A percentile compares a stretch with the other conserved stretches of the same genome.
phyloP scores from a whole-genome alignment of 768 basidiomycete species.

The Pulveroboletus sp. region DNA sequence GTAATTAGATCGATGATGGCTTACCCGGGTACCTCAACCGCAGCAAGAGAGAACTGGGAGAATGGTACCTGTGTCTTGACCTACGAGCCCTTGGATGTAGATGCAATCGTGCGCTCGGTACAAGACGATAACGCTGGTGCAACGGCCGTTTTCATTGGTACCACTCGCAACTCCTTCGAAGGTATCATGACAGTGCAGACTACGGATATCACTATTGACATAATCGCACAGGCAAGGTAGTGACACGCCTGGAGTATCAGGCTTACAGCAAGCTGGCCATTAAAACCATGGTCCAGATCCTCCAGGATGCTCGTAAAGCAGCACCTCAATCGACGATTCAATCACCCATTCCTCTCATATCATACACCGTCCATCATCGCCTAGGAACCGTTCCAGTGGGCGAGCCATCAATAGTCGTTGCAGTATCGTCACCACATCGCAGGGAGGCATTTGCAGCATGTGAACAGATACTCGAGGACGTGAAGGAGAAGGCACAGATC shows the following conservation, averaged over 20 bases:
- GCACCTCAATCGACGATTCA: slow-evolving; percentile 43
- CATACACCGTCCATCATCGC: slow-evolving; percentile 67
- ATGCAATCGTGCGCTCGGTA: slow-evolving; percentile 57
- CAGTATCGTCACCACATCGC: slow-evolving; percentile 79
- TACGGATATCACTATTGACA: slow-evolving; percentile 6
- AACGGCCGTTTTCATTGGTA: slow-evolving; percentile 74
- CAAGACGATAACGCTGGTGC: slow-evolving; percentile 65
- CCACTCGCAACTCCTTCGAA: slow-evolving; percentile 82
- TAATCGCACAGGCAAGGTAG: slow-evolving; percentile 50
- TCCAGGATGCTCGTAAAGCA: slow-evolving; percentile 41
- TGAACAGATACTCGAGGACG: slow-evolving; percentile 79
- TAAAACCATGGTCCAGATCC: slow-evolving; percentile 65
- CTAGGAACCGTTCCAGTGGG: slow-evolving; percentile 75
- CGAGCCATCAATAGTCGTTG: slow-evolving; percentile 79
- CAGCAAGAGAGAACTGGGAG: slow-evolving; percentile 23
- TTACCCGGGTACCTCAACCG: slow-evolving; percentile 24
- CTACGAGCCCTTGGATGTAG: slow-evolving; percentile 51
- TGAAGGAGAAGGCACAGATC: slow-evolving; percentile 79
- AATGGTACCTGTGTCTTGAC: slow-evolving; percentile 47
- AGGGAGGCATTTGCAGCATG: slow-evolving; percentile 76
- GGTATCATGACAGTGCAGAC: slow-evolving; percentile 38
- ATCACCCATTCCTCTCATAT: slow-evolving; percentile 38
- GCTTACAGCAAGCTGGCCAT: slow-evolving; percentile 78
- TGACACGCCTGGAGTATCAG: slow-evolving; percentile 75
- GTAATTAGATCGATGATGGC: slow-evolving; percentile 12